These are phyloP conservation scores for Penicillium pancosmium DNA, from an alignment of 495 filamentous ascomycete species.

Conservation along the genomic window DNA sequence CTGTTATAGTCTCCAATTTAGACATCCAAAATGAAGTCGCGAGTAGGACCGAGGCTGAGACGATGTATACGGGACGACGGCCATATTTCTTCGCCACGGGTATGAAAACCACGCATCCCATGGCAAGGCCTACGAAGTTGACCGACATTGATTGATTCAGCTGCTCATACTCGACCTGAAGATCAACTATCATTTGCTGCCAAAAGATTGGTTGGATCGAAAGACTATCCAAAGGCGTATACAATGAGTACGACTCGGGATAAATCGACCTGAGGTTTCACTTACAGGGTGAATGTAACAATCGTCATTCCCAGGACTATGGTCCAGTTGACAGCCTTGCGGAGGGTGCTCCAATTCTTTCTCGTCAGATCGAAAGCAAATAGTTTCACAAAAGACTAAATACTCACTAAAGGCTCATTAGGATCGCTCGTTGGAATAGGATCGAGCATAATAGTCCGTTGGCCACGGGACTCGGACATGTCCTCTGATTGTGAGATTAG, in stretches of 20 bases:
- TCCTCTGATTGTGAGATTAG: slow-evolving; percentile 20
- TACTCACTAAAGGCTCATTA: slow-evolving; percentile 37
- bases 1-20: slow-evolving; percentile 24
- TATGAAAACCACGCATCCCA: slow-evolving; percentile 38
- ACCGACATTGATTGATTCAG: slow-evolving; percentile 36
- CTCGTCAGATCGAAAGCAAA: not conserved
- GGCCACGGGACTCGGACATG: slow-evolving; percentile 17
- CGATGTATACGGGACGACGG: slow-evolving; percentile 38
- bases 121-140: slow-evolving; percentile 36
- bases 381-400: not conserved
- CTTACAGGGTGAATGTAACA: slow-evolving; percentile 39
- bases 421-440: slow-evolving; percentile 36
- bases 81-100: slow-evolving; percentile 39
- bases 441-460: slow-evolving; percentile 28
- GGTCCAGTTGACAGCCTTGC: slow-evolving; percentile 37
- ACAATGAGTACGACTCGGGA: not conserved
- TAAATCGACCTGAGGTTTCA: not conserved
- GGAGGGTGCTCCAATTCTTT: slow-evolving; percentile 39
- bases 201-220: slow-evolving; percentile 38
- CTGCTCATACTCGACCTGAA: slow-evolving; percentile 29
- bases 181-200: slow-evolving; percentile 39
- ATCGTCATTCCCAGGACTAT: slow-evolving; percentile 35
- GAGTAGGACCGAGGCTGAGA: slow-evolving; percentile 34
- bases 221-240: slow-evolving; percentile 20
- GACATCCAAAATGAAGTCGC: slow-evolving; percentile 34